Base-by-base conservation (phyloP, 2,329 filamentous ascomycete species). In the Fusarium sp. region DNA sequence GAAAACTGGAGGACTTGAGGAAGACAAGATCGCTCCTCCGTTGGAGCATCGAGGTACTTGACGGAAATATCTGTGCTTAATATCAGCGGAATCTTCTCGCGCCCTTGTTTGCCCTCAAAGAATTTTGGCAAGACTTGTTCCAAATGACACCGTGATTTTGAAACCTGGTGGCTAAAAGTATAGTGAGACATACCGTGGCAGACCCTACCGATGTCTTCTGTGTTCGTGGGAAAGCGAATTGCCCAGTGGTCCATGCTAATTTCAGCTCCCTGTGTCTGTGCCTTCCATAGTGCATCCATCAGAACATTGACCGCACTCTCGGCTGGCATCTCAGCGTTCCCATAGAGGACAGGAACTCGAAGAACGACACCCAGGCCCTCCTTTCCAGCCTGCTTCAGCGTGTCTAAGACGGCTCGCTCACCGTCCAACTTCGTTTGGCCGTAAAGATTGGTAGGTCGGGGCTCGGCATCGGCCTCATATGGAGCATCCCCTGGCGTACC, bases 181-280 rank as follows among this genome's bases (percentile, higher is more conserved):
- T 31, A 61, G 42, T 76, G 61, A 75, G 71, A 82, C 85, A 75
- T 84, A 91, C 89, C 89, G 70, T 90, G 87, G 76, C 91, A 93
- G 50, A 97, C 93, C 42, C 95, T 87, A 24, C 88, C 94, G 24
- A 97, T 91, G 78, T 97, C 95, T 79, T 94, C 92, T 0, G 94
- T 97, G 79, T 96, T 96, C 13, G 95, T 97, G 14, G 95, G 95
- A 83, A 94, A 97, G 33, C 95, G 89, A 56, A 93, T 83, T 3
- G 93, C 91, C 91, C 94, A 97, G 80, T 97, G 91, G 78, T 97
- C 95, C 91, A 97, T 95, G 79, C 89, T 91, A 44, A 95, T 85
- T 63, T 87, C 87, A 4, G 86, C 85, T 10, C 85, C 88, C 41
- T 86, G 83, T 55, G 91, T 88, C 79, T 95, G 92, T 0, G 91